Conservation (phyloP, 305 asterid species). For the Fraxinus angustifolia region DNA sequence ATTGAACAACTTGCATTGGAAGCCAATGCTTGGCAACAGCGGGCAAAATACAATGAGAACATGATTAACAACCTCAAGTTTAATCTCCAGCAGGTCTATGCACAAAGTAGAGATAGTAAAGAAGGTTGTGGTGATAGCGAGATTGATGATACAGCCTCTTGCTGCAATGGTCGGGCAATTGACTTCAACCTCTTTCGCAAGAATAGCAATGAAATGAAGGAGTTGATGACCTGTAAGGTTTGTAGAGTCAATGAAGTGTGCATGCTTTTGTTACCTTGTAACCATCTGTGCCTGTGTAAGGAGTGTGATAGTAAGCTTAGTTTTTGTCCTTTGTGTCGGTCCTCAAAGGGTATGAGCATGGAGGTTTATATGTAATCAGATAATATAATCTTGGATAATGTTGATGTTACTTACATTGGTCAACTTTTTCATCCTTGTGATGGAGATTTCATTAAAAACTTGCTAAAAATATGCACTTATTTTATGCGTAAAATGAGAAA, state of each 20-base stretch:
- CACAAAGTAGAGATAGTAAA: conserved; percentile 74
- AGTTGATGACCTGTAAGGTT: conserved; percentile 70
- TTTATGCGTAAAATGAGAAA: background rate
- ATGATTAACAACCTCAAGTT: conserved; percentile 65
- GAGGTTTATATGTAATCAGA: conserved; percentile 67
- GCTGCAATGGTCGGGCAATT: conserved; percentile 60
- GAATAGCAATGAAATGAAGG: conserved; percentile 48
- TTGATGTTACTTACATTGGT: conserved; percentile 13
- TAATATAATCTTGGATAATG: conserved; percentile 17
- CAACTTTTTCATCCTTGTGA: conserved; percentile 17
- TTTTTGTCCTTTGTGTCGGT: conserved; percentile 77
- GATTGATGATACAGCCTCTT: conserved; percentile 88
- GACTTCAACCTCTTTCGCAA: conserved; percentile 44
- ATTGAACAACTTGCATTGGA: conserved; percentile 68
- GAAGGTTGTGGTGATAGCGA: conserved; percentile 99
- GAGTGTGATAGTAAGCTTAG: conserved; percentile 77
- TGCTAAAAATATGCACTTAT: background rate
- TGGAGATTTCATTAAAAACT: background rate
- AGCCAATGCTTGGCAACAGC: conserved; percentile 83
- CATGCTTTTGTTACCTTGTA: conserved; percentile 91
- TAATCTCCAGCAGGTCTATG: conserved; percentile 71
- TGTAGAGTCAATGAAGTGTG: conserved; percentile 69
- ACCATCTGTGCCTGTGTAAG: conserved; percentile 91
- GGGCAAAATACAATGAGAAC: conserved; percentile 71
- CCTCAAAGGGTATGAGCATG: conserved; percentile 72